These are phyloP conservation scores for Eleusine indica DNA, from an alignment of 176 grass and related monocot genomes.

Conservation along the genomic window DNA sequence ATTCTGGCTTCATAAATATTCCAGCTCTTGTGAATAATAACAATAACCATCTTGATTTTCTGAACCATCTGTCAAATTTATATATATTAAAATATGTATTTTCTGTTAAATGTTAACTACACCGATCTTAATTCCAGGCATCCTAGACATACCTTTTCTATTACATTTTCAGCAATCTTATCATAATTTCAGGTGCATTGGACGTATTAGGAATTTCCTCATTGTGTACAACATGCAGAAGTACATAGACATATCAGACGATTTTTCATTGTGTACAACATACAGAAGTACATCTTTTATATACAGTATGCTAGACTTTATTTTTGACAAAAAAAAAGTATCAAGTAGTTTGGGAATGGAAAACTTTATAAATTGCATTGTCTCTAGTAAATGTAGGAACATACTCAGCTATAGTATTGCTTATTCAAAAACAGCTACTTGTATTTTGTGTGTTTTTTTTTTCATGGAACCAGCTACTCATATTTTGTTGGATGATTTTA, in stretches of 20 bases:
- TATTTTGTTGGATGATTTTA: conserved; percentile 1
- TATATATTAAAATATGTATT: background rate
- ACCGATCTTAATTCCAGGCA: conserved; percentile 1
- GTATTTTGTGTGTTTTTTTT: background rate
- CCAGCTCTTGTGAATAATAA: background rate
- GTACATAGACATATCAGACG: background rate
- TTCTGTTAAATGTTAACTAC: background rate
- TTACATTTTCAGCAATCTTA: background rate
- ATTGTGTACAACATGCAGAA: background rate
- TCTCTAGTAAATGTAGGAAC: background rate
- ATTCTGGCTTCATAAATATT: background rate
- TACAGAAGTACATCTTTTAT: background rate
- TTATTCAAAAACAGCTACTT: conserved; percentile 1
- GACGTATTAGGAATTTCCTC: background rate
- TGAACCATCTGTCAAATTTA: background rate
- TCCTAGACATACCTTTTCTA: background rate
- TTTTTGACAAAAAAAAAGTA: conserved; percentile 10
- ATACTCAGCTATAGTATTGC: conserved; percentile 26
- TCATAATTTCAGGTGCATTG: background rate
- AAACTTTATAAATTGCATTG: conserved; percentile 3
- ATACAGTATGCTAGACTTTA: background rate
- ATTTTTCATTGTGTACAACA: background rate
- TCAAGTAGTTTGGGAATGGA: background rate
- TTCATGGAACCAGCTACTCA: too few relatives aligned
- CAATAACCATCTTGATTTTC: background rate